Base-by-base conservation (phyloP, 192 early-diverging fungal species). In the Pilobolus umbonatus region DNA sequence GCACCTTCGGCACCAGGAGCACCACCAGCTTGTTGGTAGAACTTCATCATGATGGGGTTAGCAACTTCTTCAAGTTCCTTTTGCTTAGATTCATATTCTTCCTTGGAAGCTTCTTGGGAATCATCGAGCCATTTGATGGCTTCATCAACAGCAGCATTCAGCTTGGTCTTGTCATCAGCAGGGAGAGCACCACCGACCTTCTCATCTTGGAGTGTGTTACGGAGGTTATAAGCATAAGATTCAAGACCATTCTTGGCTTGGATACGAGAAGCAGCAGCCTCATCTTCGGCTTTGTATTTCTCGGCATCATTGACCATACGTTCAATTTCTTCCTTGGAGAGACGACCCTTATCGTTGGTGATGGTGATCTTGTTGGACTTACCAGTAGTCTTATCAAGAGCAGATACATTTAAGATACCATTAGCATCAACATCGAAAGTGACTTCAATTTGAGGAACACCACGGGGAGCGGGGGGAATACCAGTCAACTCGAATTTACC, bases 291-390 rank as follows among this genome's bases (percentile, higher is more conserved):
- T 88, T 94, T 92, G 65, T 91, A 95, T 78, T 88, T 75, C 78
- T 96, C 94, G 58, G 95, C 96, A 73, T 99, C 96, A 59, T 78
- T 72, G 65, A 99, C 83, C 94, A 99, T 98, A 68, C 95, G 91
- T 61, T 95, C 86, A 71, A 99, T 98, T 46, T 98, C 96, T 74
- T 98, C 94, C 68, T 92, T 87, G 46, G 87, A 87, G 34, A 97
- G 83, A 65, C 94, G 89, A 43, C 91, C 93, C 86, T 96, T 96
- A 88, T 97, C 92, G 84, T 98, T 96, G 68, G 83, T 95, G 75
- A 99, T 96, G 61, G 92, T 92, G 72, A 99, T 94, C 64, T 88
- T 91, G 80, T 95, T 92, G 59, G 88, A 85, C 87, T 95, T 95
- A 66, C 96, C 96, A 28, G 95, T 96, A 69, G 86, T 93, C 86